Conservation (phyloP, 192 early-diverging fungal species). For the Coemansia sp. region DNA sequence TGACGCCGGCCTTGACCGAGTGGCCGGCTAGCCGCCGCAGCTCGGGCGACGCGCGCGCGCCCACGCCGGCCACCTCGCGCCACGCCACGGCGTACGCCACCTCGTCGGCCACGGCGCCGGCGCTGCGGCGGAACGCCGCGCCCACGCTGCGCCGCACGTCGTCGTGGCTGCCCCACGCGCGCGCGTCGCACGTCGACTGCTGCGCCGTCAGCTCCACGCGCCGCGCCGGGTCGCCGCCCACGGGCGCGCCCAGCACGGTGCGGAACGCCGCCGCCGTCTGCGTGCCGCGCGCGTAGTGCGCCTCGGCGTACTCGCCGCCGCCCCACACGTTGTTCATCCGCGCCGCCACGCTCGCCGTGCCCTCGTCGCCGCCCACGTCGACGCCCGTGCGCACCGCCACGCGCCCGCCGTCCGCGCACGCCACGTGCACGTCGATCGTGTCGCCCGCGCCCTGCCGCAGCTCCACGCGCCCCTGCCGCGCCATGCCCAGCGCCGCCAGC, state of each 20-base stretch:
- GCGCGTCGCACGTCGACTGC: slow-evolving; percentile 61
- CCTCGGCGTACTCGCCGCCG: slow-evolving; percentile 75
- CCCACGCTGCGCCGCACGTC: slow-evolving; percentile 62
- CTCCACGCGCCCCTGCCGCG: slow-evolving; percentile 17
- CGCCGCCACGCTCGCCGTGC: slow-evolving; percentile 67
- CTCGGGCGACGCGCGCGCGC: slow-evolving; percentile 36
- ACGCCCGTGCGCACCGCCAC: slow-evolving; percentile 82
- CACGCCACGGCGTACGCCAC: slow-evolving; percentile 68
- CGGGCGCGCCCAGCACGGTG: slow-evolving; percentile 58
- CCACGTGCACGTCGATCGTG: slow-evolving; percentile 67
- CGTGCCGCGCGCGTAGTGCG: slow-evolving; percentile 71
- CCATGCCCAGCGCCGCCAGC: slow-evolving; percentile 39
- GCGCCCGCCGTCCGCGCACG: slow-evolving; percentile 66
- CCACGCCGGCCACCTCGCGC: slow-evolving; percentile 68
- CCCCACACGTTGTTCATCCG: slow-evolving; percentile 84
- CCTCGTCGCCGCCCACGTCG: slow-evolving; percentile 85
- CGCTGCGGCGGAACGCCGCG: slow-evolving; percentile 17
- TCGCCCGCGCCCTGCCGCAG: slow-evolving; percentile 5
- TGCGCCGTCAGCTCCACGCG: slow-evolving; percentile 61
- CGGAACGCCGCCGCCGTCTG: slow-evolving; percentile 64
- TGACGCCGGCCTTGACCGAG: slow-evolving; percentile 74
- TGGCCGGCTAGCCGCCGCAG: slow-evolving; percentile 79
- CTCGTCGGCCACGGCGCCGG: slow-evolving; percentile 52
- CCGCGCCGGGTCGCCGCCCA: slow-evolving; percentile 67
- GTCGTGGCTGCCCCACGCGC: slow-evolving; percentile 67